phyloP scores from a whole-genome alignment of 768 basidiomycete species.

The Trametes cinnabarina region DNA sequence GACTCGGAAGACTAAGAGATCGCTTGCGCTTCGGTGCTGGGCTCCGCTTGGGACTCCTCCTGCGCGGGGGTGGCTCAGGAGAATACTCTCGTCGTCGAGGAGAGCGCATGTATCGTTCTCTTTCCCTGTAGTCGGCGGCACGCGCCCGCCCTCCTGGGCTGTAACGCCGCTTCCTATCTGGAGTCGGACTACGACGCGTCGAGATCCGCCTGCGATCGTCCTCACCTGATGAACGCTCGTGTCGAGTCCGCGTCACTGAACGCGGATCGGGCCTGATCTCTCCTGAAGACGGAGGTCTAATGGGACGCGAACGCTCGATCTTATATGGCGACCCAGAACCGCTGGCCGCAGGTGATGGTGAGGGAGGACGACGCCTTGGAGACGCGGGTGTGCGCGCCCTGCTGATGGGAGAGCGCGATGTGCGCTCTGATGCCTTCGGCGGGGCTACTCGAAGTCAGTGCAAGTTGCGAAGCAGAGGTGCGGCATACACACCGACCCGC shows the following conservation, averaged over 20 bases:
- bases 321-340: conserved; percentile 13
- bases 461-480: neutral
- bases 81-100: conserved; percentile 11
- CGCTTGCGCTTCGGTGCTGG: neutral
- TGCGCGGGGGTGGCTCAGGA: conserved; percentile 4
- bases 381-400: conserved; percentile 15
- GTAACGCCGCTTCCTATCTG: conserved; percentile 14
- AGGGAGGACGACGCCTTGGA: conserved; percentile 4
- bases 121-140: conserved; percentile 6
- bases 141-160: neutral
- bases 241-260: conserved; percentile 10
- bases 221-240: conserved; percentile 8
- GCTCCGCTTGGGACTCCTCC: conserved; percentile 8
- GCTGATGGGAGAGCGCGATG: conserved; percentile 7
- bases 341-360: conserved; percentile 10
- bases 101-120: conserved; percentile 11
- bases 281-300: conserved; percentile 8
- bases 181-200: conserved; percentile 18
- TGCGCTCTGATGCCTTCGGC: neutral
- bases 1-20: conserved; percentile 5
- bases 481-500: conserved; percentile 19
- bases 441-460: conserved; percentile 4
- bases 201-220: neutral
- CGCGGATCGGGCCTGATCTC: conserved; percentile 13
- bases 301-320: conserved; percentile 12